phyloP scores from a whole-genome alignment of 31 red algal species.

The Asparagopsis taxiformis region DNA sequence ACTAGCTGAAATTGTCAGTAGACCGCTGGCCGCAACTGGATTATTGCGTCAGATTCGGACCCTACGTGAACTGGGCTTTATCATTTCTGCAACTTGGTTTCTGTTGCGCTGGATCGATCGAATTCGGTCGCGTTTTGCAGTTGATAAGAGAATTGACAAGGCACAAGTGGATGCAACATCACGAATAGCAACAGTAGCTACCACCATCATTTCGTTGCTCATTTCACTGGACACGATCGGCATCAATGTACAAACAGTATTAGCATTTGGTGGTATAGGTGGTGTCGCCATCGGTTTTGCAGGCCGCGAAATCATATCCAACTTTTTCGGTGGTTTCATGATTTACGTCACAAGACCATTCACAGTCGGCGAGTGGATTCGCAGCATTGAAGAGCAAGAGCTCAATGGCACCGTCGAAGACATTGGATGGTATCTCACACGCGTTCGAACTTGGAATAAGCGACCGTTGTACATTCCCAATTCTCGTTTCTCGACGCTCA shows the following conservation, averaged over 20 bases:
- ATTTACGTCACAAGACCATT: slow-evolving; percentile 95
- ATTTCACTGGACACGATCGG: slow-evolving; percentile 96
- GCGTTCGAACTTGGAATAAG: slow-evolving; percentile 98
- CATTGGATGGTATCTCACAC: slow-evolving; percentile 98
- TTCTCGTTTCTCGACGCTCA: slow-evolving; percentile 93
- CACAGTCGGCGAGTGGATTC: slow-evolving; percentile 96
- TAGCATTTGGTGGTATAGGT: slow-evolving; percentile 99
- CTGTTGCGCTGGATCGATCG: slow-evolving; percentile 93
- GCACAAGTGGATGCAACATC: slow-evolving; percentile 89
- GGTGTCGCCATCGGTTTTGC: slow-evolving; percentile 99
- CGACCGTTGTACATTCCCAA: slow-evolving; percentile 99
- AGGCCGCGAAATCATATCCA: slow-evolving; percentile 96
- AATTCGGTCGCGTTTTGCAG: slow-evolving; percentile 84
- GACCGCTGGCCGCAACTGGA: slow-evolving; percentile 84
- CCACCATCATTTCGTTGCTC: slow-evolving; percentile 67
- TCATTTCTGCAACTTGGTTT: slow-evolving; percentile 96
- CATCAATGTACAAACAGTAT: slow-evolving; percentile 93
- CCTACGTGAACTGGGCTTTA: slow-evolving; percentile 92
- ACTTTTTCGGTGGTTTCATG: slow-evolving; percentile 99
- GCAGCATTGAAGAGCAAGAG: slow-evolving; percentile 86
- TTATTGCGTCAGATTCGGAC: slow-evolving; percentile 78
- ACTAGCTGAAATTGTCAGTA: slow-evolving; percentile 84
- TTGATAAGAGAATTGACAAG: slow-evolving; percentile 85
- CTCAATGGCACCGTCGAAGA: slow-evolving; percentile 98
- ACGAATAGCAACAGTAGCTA: slow-evolving; percentile 85